Evolutionary conservation across 768 basidiomycete species (phyloP), one percentile per base, ranked within the genome.

Genomic region (Rhodotorula taiwanensis): DNA sequence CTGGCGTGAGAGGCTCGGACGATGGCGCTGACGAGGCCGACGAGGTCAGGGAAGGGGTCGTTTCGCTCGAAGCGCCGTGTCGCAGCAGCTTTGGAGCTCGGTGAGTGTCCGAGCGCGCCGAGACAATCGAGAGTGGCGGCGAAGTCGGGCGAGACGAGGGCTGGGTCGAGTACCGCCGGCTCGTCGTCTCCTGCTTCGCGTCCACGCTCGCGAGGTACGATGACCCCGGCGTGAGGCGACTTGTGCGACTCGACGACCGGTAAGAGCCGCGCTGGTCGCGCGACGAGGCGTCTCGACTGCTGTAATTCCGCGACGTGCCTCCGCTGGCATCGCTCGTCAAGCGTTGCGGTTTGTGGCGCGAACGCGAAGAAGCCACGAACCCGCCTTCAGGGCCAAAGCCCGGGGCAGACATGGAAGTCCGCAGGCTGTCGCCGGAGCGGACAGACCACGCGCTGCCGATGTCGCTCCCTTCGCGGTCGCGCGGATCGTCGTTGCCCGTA

Each of bases 21-120:
- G 58, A 60, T 14, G 58, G 63, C 0, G 58, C 63, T 3, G 63
- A 65, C 20, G 63, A 65, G 5, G 63, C 58, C 39, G 63, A 65
- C 18, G 63, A 65, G 2, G 63, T 65, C 28, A 65, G 58, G n/a
- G 63, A 65, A 11, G 67, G 63, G 0, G 54, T 28, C n/a, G 55
- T 42, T 7, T 49, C 53, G 21, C 50, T 67, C 20, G 60, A 34
- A 28, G 43, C 16, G 39, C 13, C 9, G 28, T 62, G 60, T 18
- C 52, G 57, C 23, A 66, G 54, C 44, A 61, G 61, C 4, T 54
- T 50, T 27, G 52, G 33, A 31, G 49, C 11, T n/a, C n/a, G n/a
- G n/a, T n/a, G n/a, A n/a, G n/a, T 27, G 5, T n/a, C 30, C n/a
- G 60, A 43, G 4, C 31, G 43, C 25, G 55, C 27, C 20, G 63